Conservation (phyloP, 192 early-diverging fungal genomes). For the Coemansia sp. region DNA sequence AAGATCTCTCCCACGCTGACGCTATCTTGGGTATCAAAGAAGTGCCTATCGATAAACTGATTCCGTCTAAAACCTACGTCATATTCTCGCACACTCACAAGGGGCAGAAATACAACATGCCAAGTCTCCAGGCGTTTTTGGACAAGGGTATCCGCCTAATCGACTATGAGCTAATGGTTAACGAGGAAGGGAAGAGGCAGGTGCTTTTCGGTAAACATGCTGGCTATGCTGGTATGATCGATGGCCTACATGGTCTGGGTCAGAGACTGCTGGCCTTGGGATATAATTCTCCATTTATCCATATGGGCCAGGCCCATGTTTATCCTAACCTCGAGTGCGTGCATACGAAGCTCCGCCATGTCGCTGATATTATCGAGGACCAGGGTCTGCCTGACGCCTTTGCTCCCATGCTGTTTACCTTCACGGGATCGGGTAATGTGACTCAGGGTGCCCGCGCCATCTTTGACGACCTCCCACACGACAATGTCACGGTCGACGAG, state of each 20-base stretch:
- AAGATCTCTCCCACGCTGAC: constrained; percentile 88
- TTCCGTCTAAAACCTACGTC: constrained; percentile 88
- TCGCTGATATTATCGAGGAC: constrained; percentile 80
- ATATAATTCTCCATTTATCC: constrained; percentile 92
- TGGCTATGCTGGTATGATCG: constrained; percentile 94
- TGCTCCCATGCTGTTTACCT: constrained; percentile 86
- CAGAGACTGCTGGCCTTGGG: constrained; percentile 86
- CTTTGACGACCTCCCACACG: constrained; percentile 89
- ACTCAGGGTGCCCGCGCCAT: constrained; percentile 86
- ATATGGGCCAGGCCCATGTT: constrained; percentile 72
- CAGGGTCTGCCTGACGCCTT: constrained; percentile 87
- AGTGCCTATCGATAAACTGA: constrained; percentile 78
- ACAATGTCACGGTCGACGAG: constrained; percentile 77
- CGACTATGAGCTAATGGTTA: constrained; percentile 93
- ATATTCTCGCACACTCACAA: constrained; percentile 98
- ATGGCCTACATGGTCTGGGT: constrained; percentile 89
- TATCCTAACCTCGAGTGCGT: constrained; percentile 70
- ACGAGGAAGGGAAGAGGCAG: constrained; percentile 70
- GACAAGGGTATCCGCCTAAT: constrained; percentile 91
- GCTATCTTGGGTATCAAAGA: constrained; percentile 97
- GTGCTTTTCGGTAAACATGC: constrained; percentile 94
- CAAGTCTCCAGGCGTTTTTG: constrained; percentile 79
- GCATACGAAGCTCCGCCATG: constrained; percentile 57
- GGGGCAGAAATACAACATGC: constrained; percentile 93
- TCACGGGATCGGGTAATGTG: constrained; percentile 92